Base-by-base conservation (phyloP, 257 asterid species). In the Knoxia roxburghii region DNA sequence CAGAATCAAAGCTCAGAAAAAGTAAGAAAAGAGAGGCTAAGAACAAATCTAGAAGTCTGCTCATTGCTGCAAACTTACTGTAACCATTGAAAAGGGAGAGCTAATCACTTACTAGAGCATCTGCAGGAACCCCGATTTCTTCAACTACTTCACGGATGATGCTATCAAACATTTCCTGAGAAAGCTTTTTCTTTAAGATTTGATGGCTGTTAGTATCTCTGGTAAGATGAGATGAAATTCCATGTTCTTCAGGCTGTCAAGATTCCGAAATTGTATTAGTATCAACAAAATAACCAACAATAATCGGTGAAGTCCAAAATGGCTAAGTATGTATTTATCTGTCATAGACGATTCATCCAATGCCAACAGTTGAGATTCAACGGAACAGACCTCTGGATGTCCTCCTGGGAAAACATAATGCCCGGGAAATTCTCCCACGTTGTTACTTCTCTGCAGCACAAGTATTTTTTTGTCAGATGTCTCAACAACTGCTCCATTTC, bases 361-460 rank as follows among this genome's bases (percentile, higher is more conserved):
- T n/a, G n/a, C n/a, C 13, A 23, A 32, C 17, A 62, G 10, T 45
- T 49, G 21, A 51, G 49, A 14, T 61, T 33, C 40, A 67, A n/a
- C n/a, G n/a, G n/a, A 51, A 68, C 40, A 60, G 79, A 90, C 96
- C 97, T 93, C 97, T 40, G 96, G 96, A 78, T 90, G 99, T 70
- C 97, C 99, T 55, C 97, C 99, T 48, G 97, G 96, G 75, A 90
- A 93, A 75, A 93, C 99, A 75, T 75, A 86, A 74, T 90, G 87
- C 56, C 87, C 92, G 37, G 97, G 96, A 78, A 90, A 93, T 75
- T 93, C 97, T 52, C 99, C 97, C 45, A 93, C 99, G 65, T 88
- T 88, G 63, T 82, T 79, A 81, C 99, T 93, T 82, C 99, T 93
- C 80, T 77, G 91, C 69, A 93, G 86, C 83, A 93, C 82, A 65